Evolutionary conservation across 1,139 yeast species (phyloP), one percentile per base, ranked within the genome.

Genomic region (Hyphopichia buzzinii): DNA sequence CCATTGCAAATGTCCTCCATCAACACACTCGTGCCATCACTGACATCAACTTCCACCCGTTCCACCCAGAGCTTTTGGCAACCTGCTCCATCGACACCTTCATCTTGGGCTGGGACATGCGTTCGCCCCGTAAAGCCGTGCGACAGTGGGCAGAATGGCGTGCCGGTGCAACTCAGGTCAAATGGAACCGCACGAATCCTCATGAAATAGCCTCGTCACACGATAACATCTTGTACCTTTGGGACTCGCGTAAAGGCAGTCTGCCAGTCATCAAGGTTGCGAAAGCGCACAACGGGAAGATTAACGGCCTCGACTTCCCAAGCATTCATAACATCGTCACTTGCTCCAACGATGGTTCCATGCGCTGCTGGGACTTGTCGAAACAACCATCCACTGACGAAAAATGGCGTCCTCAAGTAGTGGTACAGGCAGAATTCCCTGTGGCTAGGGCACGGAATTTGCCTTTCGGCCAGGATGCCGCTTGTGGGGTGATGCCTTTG

Each of bases 161-260:
- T 41, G 95, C 97, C 0, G 95, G 95, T 2, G 95, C 97, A 1
- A 81, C 94, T 0, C 97, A 90, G 56, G 96, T 89, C 12, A 89
- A 90, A 57, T 92, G 97, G 97, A 88, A 84, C 54, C 80, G 80
- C 45, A 69, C 72, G 34, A 83, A 90, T 50, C 80, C 89, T 2
- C 74, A 82, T 52, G 76, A 89, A 31, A 56, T 92, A 24, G 96
- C 97, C 0, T 82, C 94, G 1, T 74, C 94, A 17, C 98, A 92
- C 54, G 96, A 88, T 50, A 78, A 83, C 49, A 72, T 79, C 33
- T 76, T 90, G 33, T 80, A 81, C 44, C 65, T 92, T 1, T 92
- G 98, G 98, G 98, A 92, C 57, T 63, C 79, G 4, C 67, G 98
- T 41, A 82, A 81, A 49, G 95, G 95, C 4, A 83, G 94, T 0